Base-by-base conservation (phyloP, 148 eudicot species). In the Silene latifolia region DNA sequence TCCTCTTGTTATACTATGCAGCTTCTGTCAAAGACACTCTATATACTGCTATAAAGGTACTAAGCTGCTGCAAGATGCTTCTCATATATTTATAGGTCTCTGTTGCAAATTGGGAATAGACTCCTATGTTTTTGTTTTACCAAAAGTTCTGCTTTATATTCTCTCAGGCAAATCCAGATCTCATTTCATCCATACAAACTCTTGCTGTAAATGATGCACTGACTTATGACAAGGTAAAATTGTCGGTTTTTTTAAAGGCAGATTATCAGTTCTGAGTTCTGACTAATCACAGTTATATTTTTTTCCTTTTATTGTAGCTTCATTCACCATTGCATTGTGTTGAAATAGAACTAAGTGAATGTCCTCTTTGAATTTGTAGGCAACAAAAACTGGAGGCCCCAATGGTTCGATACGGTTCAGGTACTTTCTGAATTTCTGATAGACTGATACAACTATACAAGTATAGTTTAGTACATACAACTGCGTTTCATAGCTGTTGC, bases 371-470 rank as follows among this genome's bases (percentile, higher is more conserved):
- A 79, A 71, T 82, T 81, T 85, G 78, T 85, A 95, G 98, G 87
- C 92, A 62, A 89, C 99, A 70, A 95, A 95, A 85, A 76, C 97
- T 78, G 99, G 99, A 60, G 99, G 99, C 63, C 92, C 99, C 56
- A 95, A 95, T 86, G 99, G 97, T 79, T 95, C 99, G 5, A 83
- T 95, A 83, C 85, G 94, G 69, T 88, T 95, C 83, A 95, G 98
- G 98, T 95, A 91, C 71, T 78, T 13, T 58, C 32, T 57, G 24
- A 91, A 68, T 78, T 13, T 58, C 32, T 57, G 24, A 21, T 14
- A 35, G 59, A 58, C 24, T 0, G 60, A n/a, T 47, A 60, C 17
- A 7, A 27, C 29, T 27, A 27, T 27, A 27, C 4, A 24, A 21
- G 11, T 64, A 53, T 57, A 24, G 5, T 48, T 48, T 48, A 8